A percentile compares a stretch with the other conserved stretches of the same genome.
Evolutionary conservation across 768 basidiomycete genomes (phyloP).

Genomic region (Botryobasidium botryosum): DNA sequence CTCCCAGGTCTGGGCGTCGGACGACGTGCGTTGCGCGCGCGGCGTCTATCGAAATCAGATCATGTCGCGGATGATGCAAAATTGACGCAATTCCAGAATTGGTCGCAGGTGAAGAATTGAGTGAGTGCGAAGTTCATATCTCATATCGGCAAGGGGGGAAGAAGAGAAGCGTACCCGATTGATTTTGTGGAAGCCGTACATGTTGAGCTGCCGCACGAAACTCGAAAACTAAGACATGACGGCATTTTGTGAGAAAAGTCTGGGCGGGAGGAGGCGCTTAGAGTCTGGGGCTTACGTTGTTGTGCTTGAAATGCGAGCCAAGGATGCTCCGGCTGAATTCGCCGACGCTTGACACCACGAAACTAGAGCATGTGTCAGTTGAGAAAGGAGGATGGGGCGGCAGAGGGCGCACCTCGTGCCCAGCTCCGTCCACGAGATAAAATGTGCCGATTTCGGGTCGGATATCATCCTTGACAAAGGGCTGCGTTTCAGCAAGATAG

Average conservation of each 20-base stretch:
- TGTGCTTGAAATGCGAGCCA: constrained; percentile 80
- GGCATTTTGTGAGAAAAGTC: too few relatives aligned
- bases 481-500: constrained; percentile 2
- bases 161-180: constrained; percentile 37
- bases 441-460: constrained; percentile 60
- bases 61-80: neutral
- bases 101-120: too few relatives aligned
- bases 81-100: constrained; percentile 1
- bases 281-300: constrained; percentile 38
- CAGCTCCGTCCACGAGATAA: constrained; percentile 68
- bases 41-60: constrained; percentile 36
- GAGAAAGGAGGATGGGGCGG: neutral
- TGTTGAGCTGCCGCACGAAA: constrained; percentile 89
- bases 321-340: constrained; percentile 75
- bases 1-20: constrained; percentile 74
- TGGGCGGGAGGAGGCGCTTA: too few relatives aligned
- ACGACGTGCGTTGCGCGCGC: constrained; percentile 63
- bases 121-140: neutral
- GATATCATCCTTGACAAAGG: constrained; percentile 53
- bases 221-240: constrained; percentile 59
- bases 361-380: constrained; percentile 23
- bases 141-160: constrained; percentile 1
- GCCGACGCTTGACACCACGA: constrained; percentile 73
- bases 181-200: constrained; percentile 94
- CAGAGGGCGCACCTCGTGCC: constrained; percentile 37